Conservation (phyloP, 2,329 filamentous ascomycete genomes). For the Dactylellina leptospora region DNA sequence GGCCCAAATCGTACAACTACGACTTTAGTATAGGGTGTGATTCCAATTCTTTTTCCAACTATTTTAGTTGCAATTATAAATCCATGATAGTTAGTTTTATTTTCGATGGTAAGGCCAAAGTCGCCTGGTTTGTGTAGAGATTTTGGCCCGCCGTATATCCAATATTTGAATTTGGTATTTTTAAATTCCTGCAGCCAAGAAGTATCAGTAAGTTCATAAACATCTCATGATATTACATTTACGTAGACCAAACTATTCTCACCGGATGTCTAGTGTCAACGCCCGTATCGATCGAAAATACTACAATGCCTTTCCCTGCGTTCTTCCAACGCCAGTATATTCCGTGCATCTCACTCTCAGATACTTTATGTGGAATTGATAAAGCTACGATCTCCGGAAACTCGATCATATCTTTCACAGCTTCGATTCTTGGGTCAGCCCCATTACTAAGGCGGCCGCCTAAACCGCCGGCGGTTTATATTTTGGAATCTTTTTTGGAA, state of each 20-base stretch:
- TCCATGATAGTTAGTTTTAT: too few relatives aligned
- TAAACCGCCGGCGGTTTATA: too few relatives aligned
- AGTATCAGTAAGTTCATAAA: background rate
- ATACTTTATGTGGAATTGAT: background rate
- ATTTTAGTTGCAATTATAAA: too few relatives aligned
- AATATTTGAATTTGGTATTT: conserved; percentile 7
- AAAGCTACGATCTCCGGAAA: background rate
- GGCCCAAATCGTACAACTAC: background rate
- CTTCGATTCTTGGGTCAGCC: background rate
- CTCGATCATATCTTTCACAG: too few relatives aligned
- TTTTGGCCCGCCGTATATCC: conserved; percentile 4
- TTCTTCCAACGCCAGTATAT: conserved; percentile 11
- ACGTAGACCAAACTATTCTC: background rate
- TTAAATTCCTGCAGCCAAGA: conserved; percentile 3
- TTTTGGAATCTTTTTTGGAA: too few relatives aligned
- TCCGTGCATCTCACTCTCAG: background rate
- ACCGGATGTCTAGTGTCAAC: conserved; percentile 10
- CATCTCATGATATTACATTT: too few relatives aligned
- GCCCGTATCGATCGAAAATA: conserved; percentile 11
- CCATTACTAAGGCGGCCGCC: too few relatives aligned
- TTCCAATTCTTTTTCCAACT: background rate
- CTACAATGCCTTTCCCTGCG: background rate
- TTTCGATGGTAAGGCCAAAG: background rate
- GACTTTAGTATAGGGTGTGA: background rate
- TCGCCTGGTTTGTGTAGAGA: background rate